phyloP scores from a whole-genome alignment of 1,284 basidiomycete genomes.

The Ganoderma sp. region DNA sequence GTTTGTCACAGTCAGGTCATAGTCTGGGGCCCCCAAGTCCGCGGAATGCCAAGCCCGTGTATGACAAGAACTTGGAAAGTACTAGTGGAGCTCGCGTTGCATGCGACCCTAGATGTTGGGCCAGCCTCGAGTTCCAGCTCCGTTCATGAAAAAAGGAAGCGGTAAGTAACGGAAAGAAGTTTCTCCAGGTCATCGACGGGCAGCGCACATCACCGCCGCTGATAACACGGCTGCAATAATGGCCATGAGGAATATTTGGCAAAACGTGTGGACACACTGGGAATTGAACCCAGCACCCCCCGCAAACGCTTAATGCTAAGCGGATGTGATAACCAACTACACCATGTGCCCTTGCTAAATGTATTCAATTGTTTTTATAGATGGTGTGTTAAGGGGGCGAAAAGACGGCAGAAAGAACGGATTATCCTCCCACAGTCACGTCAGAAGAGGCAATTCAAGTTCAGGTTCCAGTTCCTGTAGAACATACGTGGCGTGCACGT shows the following conservation, averaged over 20 bases:
- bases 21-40: neutral
- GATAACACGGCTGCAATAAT: neutral
- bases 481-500: too few relatives aligned
- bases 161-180: neutral
- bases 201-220: neutral
- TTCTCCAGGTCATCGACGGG: too few relatives aligned
- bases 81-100: neutral
- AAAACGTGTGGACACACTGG: constrained; percentile 38
- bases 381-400: neutral
- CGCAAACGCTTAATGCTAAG: constrained; percentile 46
- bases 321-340: constrained; percentile 58
- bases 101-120: neutral
- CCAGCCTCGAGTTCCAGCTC: neutral
- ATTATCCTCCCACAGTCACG: too few relatives aligned
- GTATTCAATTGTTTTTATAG: too few relatives aligned
- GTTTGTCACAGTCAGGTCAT: neutral
- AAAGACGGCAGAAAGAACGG: neutral
- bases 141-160: neutral
- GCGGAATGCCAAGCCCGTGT: neutral
- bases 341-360: constrained; percentile 44
- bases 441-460: too few relatives aligned
- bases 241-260: too few relatives aligned
- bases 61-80: neutral
- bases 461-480: too few relatives aligned
- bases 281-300: constrained; percentile 45